Conservation (phyloP, 2,329 filamentous ascomycete genomes). For the Nectriaceae sp. region DNA sequence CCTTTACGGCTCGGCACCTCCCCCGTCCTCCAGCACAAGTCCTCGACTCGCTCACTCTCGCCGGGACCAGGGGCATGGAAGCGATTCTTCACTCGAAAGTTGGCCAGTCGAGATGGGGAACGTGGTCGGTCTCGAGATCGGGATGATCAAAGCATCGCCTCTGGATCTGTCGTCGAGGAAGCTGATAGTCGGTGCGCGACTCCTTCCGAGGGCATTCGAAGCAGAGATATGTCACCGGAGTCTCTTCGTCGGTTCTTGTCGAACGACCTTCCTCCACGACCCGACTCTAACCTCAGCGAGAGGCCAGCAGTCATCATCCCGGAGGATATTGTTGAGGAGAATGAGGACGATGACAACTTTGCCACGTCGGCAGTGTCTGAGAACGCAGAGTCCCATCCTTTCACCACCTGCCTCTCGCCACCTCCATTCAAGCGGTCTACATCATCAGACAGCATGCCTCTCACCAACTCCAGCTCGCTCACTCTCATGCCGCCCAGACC, state of each 20-base stretch:
- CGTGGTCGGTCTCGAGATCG: constrained; percentile 35
- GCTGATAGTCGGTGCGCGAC: constrained; percentile 20
- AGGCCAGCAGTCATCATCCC: constrained; percentile 36
- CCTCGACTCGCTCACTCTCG: constrained; percentile 50
- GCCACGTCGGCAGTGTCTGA: constrained; percentile 54
- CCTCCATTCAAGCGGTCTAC: constrained; percentile 48
- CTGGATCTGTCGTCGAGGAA: constrained; percentile 9
- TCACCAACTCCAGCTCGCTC: constrained; percentile 25
- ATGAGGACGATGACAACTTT: constrained; percentile 65
- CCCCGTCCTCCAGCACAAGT: constrained; percentile 36
- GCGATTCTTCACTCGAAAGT: constrained; percentile 51
- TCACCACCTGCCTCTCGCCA: constrained; percentile 52
- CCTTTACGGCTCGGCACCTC: constrained; percentile 33
- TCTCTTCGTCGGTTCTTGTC: constrained; percentile 54
- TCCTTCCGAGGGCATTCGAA: constrained; percentile 44
- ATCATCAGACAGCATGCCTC: constrained; percentile 31
- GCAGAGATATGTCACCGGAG: constrained; percentile 57
- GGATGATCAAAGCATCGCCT: constrained; percentile 19
- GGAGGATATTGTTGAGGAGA: constrained; percentile 44
- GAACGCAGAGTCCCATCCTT: constrained; percentile 44
- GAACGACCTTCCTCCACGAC: constrained; percentile 42
- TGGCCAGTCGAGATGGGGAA: constrained; percentile 34
- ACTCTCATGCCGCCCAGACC: constrained; percentile 24
- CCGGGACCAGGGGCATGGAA: constrained; percentile 50
- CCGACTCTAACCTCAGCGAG: constrained; percentile 29